These are phyloP conservation scores for Calonectria ilicicola DNA, from an alignment of 2,329 filamentous ascomycete genomes.

Conservation along the genomic window DNA sequence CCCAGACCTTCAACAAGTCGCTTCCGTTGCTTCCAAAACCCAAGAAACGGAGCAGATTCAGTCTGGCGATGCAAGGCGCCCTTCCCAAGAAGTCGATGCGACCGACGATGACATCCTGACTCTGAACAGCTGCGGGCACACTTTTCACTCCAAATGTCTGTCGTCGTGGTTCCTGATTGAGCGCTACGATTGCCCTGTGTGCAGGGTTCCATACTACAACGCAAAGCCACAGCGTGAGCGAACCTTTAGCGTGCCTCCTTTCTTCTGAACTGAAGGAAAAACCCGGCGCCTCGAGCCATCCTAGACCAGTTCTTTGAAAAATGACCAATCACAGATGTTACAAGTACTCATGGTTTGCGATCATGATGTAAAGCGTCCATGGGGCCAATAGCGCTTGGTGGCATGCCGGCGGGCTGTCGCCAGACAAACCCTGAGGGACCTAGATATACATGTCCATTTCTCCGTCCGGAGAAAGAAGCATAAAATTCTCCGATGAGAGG, in stretches of 20 bases:
- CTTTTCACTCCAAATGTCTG: constrained; percentile 55
- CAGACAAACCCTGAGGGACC: not conserved
- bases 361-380: not conserved
- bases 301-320: not conserved
- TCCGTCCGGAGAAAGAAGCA: not conserved
- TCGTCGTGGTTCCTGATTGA: constrained; percentile 53
- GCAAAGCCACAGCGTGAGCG: constrained; percentile 20
- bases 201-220: constrained; percentile 49
- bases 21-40: constrained; percentile 24
- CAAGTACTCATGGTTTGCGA: not conserved
- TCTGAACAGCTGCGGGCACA: constrained; percentile 52
- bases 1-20: constrained; percentile 31
- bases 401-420: not conserved
- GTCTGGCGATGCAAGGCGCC: not conserved
- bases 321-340: not conserved
- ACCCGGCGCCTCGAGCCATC: not conserved
- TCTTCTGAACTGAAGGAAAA: constrained; percentile 32
- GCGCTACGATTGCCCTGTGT: constrained; percentile 54
- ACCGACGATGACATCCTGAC: constrained; percentile 49
- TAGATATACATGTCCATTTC: not conserved
- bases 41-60: not conserved
- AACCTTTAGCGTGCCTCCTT: constrained; percentile 33
- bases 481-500: not conserved
- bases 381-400: not conserved
- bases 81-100: not conserved